These are phyloP conservation scores for Crassisporium funariophilum DNA, from an alignment of 768 basidiomycete genomes.

Conservation along the genomic window DNA sequence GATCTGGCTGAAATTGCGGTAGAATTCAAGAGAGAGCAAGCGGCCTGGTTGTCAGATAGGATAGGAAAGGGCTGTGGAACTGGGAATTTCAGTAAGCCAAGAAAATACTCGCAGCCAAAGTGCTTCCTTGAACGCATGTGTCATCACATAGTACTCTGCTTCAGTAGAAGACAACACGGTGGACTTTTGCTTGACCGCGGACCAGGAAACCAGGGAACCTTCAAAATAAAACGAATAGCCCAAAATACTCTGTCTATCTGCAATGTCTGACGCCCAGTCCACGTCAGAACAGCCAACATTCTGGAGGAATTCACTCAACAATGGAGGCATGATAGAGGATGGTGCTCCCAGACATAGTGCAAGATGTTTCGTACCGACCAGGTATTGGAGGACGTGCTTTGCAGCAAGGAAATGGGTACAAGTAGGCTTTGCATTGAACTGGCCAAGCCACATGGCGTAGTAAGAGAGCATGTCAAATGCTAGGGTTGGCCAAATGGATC, in stretches of 20 bases:
- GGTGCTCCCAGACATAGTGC: constrained; percentile 11
- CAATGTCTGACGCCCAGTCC: constrained; percentile 26
- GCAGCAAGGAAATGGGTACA: constrained; percentile 25
- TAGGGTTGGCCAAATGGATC: no score
- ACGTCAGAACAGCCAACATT: constrained; percentile 25
- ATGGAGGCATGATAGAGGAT: background rate
- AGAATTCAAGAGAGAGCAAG: constrained; percentile 15
- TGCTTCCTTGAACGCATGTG: constrained; percentile 26
- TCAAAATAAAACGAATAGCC: constrained; percentile 34
- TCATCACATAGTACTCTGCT: constrained; percentile 38
- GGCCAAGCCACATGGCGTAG: constrained; percentile 26
- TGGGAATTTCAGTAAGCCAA: constrained; percentile 9
- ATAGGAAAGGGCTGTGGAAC: constrained; percentile 17
- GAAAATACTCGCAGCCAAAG: constrained; percentile 30
- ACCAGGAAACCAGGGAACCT: constrained; percentile 32
- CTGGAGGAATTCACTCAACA: constrained; percentile 5
- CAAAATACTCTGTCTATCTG: constrained; percentile 28
- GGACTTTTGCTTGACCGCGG: constrained; percentile 30
- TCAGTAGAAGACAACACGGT: constrained; percentile 37
- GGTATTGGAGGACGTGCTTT: constrained; percentile 29
- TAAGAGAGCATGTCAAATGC: no score
- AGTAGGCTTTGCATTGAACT: constrained; percentile 25
- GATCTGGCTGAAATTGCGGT: constrained; percentile 25
- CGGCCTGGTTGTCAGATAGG: constrained; percentile 24
- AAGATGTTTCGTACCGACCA: constrained; percentile 23